These are phyloP conservation scores for Crithidia acanthocephali DNA, from an alignment of 208 protist species.

Conservation along the genomic window DNA sequence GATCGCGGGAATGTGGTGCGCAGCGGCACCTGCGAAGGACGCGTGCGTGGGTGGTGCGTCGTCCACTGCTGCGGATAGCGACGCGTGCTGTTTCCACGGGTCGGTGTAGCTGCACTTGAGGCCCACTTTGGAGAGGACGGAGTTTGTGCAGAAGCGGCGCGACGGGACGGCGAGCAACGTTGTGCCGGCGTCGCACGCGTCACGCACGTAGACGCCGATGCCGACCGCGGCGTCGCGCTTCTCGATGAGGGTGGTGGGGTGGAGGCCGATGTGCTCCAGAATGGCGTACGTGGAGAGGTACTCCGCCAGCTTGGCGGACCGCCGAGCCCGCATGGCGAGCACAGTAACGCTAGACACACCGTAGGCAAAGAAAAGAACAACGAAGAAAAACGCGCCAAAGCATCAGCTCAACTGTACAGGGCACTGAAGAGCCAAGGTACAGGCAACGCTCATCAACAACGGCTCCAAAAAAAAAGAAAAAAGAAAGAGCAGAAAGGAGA, in stretches of 20 bases:
- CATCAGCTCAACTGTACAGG: no score
- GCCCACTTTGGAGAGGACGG: slow-evolving; percentile 61
- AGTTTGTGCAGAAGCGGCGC: slow-evolving; percentile 50
- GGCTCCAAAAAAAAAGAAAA: no score
- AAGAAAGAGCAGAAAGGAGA: no score
- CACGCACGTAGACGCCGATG: slow-evolving; percentile 80
- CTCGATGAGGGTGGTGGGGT: slow-evolving; percentile 84
- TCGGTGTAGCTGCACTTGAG: slow-evolving; percentile 18
- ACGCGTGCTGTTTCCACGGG: not conserved
- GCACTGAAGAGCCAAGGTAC: not conserved
- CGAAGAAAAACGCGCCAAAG: not conserved
- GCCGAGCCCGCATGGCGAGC: slow-evolving; percentile 35
- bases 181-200: slow-evolving; percentile 86
- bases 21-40: not conserved
- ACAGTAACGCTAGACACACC: not conserved
- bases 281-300: slow-evolving; percentile 89
- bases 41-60: not conserved
- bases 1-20: not conserved
- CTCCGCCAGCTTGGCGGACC: slow-evolving; percentile 82
- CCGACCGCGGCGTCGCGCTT: slow-evolving; percentile 73
- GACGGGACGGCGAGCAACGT: slow-evolving; percentile 79
- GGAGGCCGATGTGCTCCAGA: slow-evolving; percentile 73
- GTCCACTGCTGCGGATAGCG: not conserved
- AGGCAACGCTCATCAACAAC: no score
- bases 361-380: not conserved